A percentile compares a stretch with the other conserved stretches of the same genome.
These are phyloP conservation scores for Boletus vermiculosoides DNA, from an alignment of 768 basidiomycete species.

Conservation along the genomic window DNA sequence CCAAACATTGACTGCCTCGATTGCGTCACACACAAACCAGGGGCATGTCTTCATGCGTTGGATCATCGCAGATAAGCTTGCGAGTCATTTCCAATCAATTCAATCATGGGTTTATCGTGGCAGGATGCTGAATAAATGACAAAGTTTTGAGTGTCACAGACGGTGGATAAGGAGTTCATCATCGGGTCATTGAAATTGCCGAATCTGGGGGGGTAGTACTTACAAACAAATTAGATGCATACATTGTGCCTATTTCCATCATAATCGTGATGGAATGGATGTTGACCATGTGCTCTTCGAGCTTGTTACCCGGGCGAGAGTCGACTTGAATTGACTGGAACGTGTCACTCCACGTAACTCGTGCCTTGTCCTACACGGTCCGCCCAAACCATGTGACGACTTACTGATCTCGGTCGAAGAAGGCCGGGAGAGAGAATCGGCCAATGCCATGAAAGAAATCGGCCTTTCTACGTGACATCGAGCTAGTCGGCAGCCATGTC, in stretches of 20 bases:
- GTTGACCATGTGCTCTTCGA: constrained; percentile 12
- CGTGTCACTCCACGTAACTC: too few species aligned
- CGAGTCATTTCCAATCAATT: background rate
- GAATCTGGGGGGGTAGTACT: background rate
- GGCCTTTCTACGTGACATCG: constrained; percentile 4
- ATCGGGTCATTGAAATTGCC: background rate
- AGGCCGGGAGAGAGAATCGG: background rate
- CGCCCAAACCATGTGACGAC: constrained; percentile 11
- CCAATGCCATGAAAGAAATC: background rate
- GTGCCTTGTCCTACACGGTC: constrained; percentile 1
- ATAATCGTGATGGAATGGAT: background rate
- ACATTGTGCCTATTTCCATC: background rate
- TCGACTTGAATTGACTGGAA: background rate
- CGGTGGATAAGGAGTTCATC: background rate
- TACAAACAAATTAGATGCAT: background rate
- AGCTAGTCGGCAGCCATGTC: constrained; percentile 22
- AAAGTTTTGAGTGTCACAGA: background rate
- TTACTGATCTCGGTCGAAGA: constrained; percentile 1
- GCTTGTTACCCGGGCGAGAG: background rate
- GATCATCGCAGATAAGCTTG: background rate
- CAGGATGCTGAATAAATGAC: background rate
- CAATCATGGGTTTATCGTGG: background rate
- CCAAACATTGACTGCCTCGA: background rate
- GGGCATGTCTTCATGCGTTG: background rate
- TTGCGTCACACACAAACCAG: background rate